phyloP scores from a whole-genome alignment of 2,329 filamentous ascomycete species.

The Phyllosticta citribraziliensis region DNA sequence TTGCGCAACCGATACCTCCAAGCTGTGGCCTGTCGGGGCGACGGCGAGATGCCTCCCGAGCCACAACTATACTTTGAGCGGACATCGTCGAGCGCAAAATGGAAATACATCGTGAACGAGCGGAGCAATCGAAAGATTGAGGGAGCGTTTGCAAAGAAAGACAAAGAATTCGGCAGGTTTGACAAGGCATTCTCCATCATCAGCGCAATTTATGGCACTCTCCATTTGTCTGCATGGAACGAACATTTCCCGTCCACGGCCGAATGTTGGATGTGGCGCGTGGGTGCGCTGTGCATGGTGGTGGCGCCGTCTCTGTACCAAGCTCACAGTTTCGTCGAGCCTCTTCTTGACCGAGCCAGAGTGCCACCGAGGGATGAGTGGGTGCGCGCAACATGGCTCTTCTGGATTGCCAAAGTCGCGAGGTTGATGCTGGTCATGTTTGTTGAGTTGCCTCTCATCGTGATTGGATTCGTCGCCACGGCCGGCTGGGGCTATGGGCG shows the following conservation, averaged over 20 bases:
- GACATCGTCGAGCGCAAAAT: neutral
- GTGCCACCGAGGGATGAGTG: no score
- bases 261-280: conserved; percentile 18
- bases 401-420: no score
- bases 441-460: no score
- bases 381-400: no score
- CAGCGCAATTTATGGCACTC: conserved; percentile 17
- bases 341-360: no score
- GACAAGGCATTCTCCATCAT: neutral
- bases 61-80: neutral
- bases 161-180: neutral
- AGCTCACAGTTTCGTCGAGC: neutral
- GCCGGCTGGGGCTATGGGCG: neutral
- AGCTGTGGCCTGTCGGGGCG: neutral
- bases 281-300: neutral
- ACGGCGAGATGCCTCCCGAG: neutral
- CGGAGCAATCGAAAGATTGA: neutral
- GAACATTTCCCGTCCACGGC: conserved; percentile 15
- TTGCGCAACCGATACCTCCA: neutral
- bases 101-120: neutral
- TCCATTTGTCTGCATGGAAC: conserved; percentile 20
- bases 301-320: neutral
- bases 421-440: no score
- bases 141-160: neutral
- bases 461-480: neutral